Evolutionary conservation across 805 yeast species (phyloP).

Genomic region (Monosporozyma yasuniensis): DNA sequence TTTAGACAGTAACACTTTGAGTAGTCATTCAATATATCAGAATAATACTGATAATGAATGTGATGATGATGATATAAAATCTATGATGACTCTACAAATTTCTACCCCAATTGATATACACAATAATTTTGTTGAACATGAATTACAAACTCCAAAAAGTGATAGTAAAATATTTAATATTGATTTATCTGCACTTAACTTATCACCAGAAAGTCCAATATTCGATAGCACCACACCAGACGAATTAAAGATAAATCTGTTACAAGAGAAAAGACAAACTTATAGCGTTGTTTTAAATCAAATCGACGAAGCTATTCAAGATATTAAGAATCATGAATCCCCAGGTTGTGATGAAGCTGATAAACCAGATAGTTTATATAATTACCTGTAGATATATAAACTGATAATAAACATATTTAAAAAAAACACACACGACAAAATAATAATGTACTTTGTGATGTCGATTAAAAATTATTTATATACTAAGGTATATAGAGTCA

Average conservation of each 20-base stretch:
- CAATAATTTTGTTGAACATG: background rate
- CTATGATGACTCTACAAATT: background rate
- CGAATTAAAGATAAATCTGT: background rate
- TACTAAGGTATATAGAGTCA: background rate
- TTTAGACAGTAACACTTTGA: background rate
- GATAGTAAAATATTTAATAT: background rate
- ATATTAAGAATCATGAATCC: background rate
- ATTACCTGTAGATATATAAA: background rate
- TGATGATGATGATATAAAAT: background rate
- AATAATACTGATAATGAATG: background rate
- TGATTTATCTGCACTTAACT: background rate
- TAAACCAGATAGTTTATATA: background rate
- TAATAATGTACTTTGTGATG: background rate
- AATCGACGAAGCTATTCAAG: conserved; percentile 1
- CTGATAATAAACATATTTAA: no score
- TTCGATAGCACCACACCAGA: background rate
- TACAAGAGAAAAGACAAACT: background rate
- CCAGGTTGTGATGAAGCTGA: no score
- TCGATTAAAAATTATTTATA: conserved; percentile 1
- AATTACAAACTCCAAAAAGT: background rate
- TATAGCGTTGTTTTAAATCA: background rate
- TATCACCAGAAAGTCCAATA: background rate
- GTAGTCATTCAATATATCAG: background rate
- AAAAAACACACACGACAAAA: background rate
- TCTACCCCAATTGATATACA: background rate